Evolutionary conservation across 768 basidiomycete genomes (phyloP).

Genomic region (Floccularia luteovirens): DNA sequence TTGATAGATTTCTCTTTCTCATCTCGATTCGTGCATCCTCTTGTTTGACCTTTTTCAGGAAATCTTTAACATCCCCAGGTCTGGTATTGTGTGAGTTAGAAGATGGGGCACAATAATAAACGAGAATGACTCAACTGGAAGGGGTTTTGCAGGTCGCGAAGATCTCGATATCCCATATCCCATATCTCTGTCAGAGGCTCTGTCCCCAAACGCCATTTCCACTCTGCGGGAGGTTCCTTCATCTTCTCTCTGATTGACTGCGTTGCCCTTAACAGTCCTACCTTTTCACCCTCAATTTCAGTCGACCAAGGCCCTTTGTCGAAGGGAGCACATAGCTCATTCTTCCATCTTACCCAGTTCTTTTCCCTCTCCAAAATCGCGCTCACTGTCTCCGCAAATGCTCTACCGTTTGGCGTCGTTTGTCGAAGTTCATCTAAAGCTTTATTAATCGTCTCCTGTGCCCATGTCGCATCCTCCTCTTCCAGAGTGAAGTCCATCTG

Average conservation of each 20-base stretch:
- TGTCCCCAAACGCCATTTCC: slow-evolving; percentile 61
- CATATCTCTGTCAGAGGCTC: slow-evolving; percentile 74
- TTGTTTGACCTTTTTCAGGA: slow-evolving; percentile 60
- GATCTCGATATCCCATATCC: slow-evolving; percentile 70
- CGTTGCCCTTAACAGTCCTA: slow-evolving; percentile 60
- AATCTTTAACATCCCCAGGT: slow-evolving; percentile 68
- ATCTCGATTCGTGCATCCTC: slow-evolving; percentile 57
- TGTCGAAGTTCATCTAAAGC: slow-evolving; percentile 54
- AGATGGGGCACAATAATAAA: slow-evolving; percentile 4
- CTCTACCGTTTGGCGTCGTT: slow-evolving; percentile 71
- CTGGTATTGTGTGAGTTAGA: slow-evolving; percentile 22
- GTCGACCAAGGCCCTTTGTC: slow-evolving; percentile 61
- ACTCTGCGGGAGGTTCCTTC: slow-evolving; percentile 50
- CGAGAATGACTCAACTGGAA: slow-evolving; percentile 45
- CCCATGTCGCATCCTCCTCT: slow-evolving; percentile 63
- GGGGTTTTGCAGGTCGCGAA: slow-evolving; percentile 54
- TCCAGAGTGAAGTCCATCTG: slow-evolving; percentile 81
- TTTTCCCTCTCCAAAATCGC: slow-evolving; percentile 75
- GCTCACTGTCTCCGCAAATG: slow-evolving; percentile 67
- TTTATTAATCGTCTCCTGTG: slow-evolving; percentile 60
- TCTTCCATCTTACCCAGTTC: slow-evolving; percentile 91
- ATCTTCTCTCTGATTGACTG: slow-evolving; percentile 40
- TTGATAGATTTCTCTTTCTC: slow-evolving; percentile 33
- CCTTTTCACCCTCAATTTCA: slow-evolving; percentile 38
- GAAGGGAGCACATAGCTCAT: slow-evolving; percentile 71